Evolutionary conservation across 1,139 yeast genomes (phyloP), one percentile per base, ranked within the genome.

Genomic region (Pichiaceae sp.): DNA sequence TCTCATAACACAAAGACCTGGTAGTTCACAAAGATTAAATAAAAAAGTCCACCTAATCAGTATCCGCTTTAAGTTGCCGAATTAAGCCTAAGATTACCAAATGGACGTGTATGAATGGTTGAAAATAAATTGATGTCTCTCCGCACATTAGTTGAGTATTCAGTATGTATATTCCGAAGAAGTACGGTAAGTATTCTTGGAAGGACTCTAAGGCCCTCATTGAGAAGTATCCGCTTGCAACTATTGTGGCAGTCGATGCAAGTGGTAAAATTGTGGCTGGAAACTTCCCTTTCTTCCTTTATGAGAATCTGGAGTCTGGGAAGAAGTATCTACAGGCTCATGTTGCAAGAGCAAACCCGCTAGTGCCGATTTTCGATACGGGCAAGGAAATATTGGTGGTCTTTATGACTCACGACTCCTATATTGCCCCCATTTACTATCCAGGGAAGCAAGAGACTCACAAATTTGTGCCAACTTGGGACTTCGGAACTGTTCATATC

Each of bases 381-480:
- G 60, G 61, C 20, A 64, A 64, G 12, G 40, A 40, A 28, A 72
- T 72, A 9, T 58, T 75, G 47, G 69, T 78, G 11, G 64, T 76
- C 4, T 79, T 79, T 60, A 74, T 70, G 52, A 66, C 76, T 4
- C 60, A 56, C 3, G 66, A 75, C 48, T 63, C 75, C 1, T 79
- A 79, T 51, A 68, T 78, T 26, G 60, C 79, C 7, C 85, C 87
- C 3, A 58, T 68, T 14, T 78, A 78, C 65, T 78, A 79, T 49
- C 70, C 75, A 2, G 64, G 68, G 2, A 78, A 79, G 56, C 60
- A 66, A 44, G 67, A 66, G 35, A 72, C 79, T 20, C 81, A 76
- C 43, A 78, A 76, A 48, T 70, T 66, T 29, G 87, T 78, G 8
- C 85, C 86, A 11, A 79, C 87, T 0, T 79, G 86, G 87, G 79